Evolutionary conservation across 2,329 filamentous ascomycete genomes (phyloP).

Genomic region (Bipolaris sorokiniana): DNA sequence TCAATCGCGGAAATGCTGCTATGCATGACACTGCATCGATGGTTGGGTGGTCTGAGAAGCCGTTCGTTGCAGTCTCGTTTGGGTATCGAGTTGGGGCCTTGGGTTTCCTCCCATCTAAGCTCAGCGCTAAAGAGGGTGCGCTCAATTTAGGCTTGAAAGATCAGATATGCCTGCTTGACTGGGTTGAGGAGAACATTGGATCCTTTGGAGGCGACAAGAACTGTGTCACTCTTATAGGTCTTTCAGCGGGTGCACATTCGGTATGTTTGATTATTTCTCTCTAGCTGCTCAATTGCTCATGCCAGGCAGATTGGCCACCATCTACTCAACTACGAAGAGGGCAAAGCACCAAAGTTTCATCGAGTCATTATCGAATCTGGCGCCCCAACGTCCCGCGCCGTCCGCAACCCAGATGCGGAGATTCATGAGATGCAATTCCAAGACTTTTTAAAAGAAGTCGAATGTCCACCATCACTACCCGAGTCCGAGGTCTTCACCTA

Average conservation of each 20-base stretch:
- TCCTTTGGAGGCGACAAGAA: slow-evolving; percentile 37
- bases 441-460: slow-evolving; percentile 49
- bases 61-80: slow-evolving; percentile 61
- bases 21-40: slow-evolving; percentile 67
- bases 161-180: slow-evolving; percentile 47
- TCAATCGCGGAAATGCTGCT: slow-evolving; percentile 51
- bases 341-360: slow-evolving; percentile 51
- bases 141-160: slow-evolving; percentile 33
- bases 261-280: slow-evolving; percentile 4
- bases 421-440: slow-evolving; percentile 55
- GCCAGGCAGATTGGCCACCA: slow-evolving; percentile 66
- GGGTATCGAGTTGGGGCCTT: slow-evolving; percentile 28
- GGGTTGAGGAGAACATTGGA: slow-evolving; percentile 52
- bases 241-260: slow-evolving; percentile 32
- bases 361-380: slow-evolving; percentile 57
- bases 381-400: slow-evolving; percentile 55
- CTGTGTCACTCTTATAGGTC: slow-evolving; percentile 30
- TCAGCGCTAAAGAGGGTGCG: slow-evolving; percentile 41
- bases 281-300: not conserved
- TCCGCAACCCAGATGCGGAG: slow-evolving; percentile 49
- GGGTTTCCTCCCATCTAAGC: slow-evolving; percentile 15
- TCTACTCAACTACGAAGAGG: slow-evolving; percentile 57
- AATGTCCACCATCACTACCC: slow-evolving; percentile 36
- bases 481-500: slow-evolving; percentile 49
- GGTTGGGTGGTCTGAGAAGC: slow-evolving; percentile 58